Evolutionary conservation across 2,329 filamentous ascomycete species (phyloP).

Genomic region (Lanzia echinophila): DNA sequence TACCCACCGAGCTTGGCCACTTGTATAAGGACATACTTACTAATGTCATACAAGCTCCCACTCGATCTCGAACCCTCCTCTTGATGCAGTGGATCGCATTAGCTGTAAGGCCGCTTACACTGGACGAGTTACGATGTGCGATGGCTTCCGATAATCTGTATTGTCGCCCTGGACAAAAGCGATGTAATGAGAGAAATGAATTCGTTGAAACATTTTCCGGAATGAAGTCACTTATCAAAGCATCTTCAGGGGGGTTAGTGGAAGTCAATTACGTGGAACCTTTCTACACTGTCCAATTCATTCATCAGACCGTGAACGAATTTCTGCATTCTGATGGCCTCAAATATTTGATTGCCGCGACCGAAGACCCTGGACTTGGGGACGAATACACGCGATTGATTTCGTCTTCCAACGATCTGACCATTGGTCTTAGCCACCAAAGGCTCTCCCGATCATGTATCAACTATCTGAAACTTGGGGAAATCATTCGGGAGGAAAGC

Average conservation of each 20-base stretch:
- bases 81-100: constrained; percentile 24
- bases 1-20: constrained; percentile 12
- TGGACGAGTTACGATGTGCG: constrained; percentile 18
- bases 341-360: not conserved
- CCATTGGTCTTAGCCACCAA: constrained; percentile 11
- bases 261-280: constrained; percentile 6
- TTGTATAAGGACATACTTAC: constrained; percentile 19
- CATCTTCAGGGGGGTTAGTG: constrained; percentile 15
- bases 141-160: constrained; percentile 10
- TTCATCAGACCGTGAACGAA: constrained; percentile 33
- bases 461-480: constrained; percentile 11
- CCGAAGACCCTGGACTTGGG: not conserved
- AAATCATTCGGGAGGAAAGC: not conserved
- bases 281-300: constrained; percentile 32
- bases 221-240: constrained; percentile 19
- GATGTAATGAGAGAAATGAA: not conserved
- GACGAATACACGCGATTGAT: not conserved
- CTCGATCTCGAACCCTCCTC: constrained; percentile 11
- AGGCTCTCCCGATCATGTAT: constrained; percentile 11
- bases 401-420: not conserved
- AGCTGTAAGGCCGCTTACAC: constrained; percentile 14
- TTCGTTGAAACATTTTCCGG: constrained; percentile 14
- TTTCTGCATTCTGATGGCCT: constrained; percentile 31
- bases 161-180: not conserved
- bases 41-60: constrained; percentile 12